Evolutionary conservation across 345 rosid genomes (phyloP).

Genomic region (Laguncularia racemosa): DNA sequence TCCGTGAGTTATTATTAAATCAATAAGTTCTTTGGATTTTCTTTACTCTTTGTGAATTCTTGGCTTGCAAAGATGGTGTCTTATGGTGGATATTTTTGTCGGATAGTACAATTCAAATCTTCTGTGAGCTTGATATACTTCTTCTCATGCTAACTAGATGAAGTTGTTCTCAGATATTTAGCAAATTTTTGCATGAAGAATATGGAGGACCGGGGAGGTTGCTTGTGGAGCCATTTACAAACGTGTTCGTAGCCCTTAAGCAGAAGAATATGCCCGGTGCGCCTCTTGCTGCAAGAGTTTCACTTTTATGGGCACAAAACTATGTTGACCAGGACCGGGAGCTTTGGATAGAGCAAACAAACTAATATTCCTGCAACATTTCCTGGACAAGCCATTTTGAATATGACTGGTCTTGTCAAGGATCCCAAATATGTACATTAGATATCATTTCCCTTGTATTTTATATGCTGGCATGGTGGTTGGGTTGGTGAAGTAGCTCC

Average conservation of each 20-base stretch:
- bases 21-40: constrained; percentile 15
- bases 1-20: too few relatives aligned
- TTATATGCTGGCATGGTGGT: too few relatives aligned
- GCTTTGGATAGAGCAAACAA: constrained; percentile 20
- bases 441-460: too few relatives aligned
- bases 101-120: constrained; percentile 4
- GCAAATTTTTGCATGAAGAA: constrained; percentile 32
- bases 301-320: constrained; percentile 39
- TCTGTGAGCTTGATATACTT: neutral
- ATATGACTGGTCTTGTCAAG: constrained; percentile 1
- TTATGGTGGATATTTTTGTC: constrained; percentile 2
- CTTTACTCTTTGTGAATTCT: constrained; percentile 26
- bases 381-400: neutral
- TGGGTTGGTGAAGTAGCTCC: too few relatives aligned
- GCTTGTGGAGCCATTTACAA: constrained; percentile 37
- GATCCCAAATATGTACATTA: too few relatives aligned
- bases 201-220: constrained; percentile 42
- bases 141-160: neutral
- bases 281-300: constrained; percentile 27
- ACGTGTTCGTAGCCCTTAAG: constrained; percentile 29
- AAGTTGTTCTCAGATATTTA: constrained; percentile 23
- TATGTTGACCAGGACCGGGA: constrained; percentile 31
- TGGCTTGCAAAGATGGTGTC: constrained; percentile 12
- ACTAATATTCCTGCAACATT: constrained; percentile 5
- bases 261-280: constrained; percentile 37